Evolutionary conservation across 495 filamentous ascomycete genomes (phyloP).

Genomic region (Penicillium alfredii): DNA sequence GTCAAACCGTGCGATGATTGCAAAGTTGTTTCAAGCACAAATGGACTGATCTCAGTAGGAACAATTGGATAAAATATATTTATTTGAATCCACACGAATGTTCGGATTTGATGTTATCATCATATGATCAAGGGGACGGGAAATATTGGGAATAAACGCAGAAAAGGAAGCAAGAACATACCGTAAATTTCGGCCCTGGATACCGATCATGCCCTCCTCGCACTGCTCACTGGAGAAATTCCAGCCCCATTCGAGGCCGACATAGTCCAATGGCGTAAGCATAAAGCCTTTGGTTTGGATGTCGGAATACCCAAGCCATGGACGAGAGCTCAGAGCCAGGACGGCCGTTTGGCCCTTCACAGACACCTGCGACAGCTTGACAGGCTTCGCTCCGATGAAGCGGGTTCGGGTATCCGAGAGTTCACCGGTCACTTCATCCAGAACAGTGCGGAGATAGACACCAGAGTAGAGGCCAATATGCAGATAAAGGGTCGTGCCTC

Average conservation of each 20-base stretch:
- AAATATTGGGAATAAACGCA: conserved; percentile 7
- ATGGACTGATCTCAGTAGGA: conserved; percentile 56
- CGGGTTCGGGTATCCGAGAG: conserved; percentile 89
- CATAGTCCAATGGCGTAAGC: conserved; percentile 85
- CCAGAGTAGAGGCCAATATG: conserved; percentile 95
- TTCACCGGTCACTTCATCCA: conserved; percentile 93
- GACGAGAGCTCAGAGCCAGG: conserved; percentile 79
- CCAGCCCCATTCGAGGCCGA: conserved; percentile 87
- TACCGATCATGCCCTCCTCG: conserved; percentile 90
- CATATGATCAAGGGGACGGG: conserved; percentile 42
- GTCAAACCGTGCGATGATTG: conserved; percentile 1
- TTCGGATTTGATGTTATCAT: conserved; percentile 57
- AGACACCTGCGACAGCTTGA: conserved; percentile 78
- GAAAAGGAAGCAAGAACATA: conserved; percentile 44
- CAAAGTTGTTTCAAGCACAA: conserved; percentile 1
- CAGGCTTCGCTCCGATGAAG: conserved; percentile 84
- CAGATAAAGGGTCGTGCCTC: conserved; percentile 76
- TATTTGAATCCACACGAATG: conserved; percentile 48
- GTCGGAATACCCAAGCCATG: conserved; percentile 90
- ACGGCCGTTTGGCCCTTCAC: conserved; percentile 83
- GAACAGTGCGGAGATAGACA: conserved; percentile 86
- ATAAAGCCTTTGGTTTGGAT: conserved; percentile 76
- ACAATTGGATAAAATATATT: conserved; percentile 61
- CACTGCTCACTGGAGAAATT: conserved; percentile 94
- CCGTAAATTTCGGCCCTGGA: conserved; percentile 84